Base-by-base conservation (phyloP, 768 basidiomycete genomes). In the Rhizopogon salebrosus region DNA sequence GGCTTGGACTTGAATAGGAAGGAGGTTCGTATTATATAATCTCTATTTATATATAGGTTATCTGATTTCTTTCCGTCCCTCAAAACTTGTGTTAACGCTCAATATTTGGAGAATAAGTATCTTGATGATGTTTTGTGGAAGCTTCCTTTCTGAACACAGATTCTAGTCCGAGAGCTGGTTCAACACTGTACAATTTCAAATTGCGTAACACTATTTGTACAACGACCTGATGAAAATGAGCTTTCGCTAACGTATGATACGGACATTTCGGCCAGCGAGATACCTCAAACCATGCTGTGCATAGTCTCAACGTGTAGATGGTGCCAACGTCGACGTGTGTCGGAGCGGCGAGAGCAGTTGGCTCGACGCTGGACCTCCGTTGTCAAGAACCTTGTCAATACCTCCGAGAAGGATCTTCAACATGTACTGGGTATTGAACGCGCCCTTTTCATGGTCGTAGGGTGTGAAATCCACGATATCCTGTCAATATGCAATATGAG, bases 381-480 rank as follows among this genome's bases (percentile, higher is more conserved):
- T 51, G 43, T 51, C 50, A 46, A 51, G 50, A 18, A 29, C 27
- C 27, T 51, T 51, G 8, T 51, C 49, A 6, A 48, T 11, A 46
- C 50, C 41, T 35, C 52, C 52, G 6, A 53, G 31, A 26, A 53
- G 52, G 13, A 53, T 53, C 36, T 53, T 53, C 23, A 53, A 11
- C 51, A 53, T 53, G 34, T 50, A 53, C n/a, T 53, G 20, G 3
- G 52, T 49, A 22, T 53, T 49, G 34, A 53, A 53, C 4, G 52
- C 46, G 29, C 52, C 52, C 6, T 49, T 34, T 51, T 46, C 22
- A 26, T 49, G 45, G n/a, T 53, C 23, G 35, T 35, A 73, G 11
- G 64, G 62, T 20, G 71, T 69, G 10, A 70, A 71, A 54, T 74
- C 74, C n/a, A 75, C 72, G 52, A 74, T 74, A 56, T 75, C 73